Base-by-base conservation (phyloP, 768 basidiomycete species). In the Lactifluus piperatus region DNA sequence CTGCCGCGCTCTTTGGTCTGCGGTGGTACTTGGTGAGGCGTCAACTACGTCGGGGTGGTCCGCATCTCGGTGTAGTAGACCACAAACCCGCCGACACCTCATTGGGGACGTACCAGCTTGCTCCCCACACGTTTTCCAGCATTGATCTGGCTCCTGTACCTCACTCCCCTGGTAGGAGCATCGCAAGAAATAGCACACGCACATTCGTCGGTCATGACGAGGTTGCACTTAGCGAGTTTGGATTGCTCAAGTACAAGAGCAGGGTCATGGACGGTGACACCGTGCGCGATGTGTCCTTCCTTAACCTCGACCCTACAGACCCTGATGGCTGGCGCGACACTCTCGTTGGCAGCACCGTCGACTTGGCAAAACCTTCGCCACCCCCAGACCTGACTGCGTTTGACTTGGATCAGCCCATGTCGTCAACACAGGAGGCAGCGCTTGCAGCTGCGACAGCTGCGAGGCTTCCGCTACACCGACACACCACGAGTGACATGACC, bases 1-100 rank as follows among this genome's bases (percentile, higher is more conserved):
- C 82, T 54, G 65, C 77, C 13, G 63, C 67, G 4, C 70, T 88
- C 26, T 88, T 88, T 64, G 75, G 70, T 0, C 14, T 79, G 43
- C 72, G 86, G 36, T 86, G 79, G 76, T 70, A 79, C 54, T 32
- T 81, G 46, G 69, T 73, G 62, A 56, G 18, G 43, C 63, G 47
- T 56, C 60, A 59, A 44, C 57, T 46, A 51, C 56, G 27, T 61
- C 64, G 37, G 60, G 69, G 37, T 60, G 69, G 50, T 58, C 67
- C 26, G 27, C 43, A 11, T 51, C 48, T 53, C 51, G 41, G 62
- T 18, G 44, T 36, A 9, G 6, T 8, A 62, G 61, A 44, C 55
- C 37, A 67, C 57, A 59, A 59, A 36, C 52, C 14, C 13, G 9
- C 24, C 30, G 60, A 49, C 66, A 45, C 18, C 32, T n/a, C n/a